A percentile compares a stretch with the other conserved stretches of the same genome.
Evolutionary conservation across 2,329 filamentous ascomycete genomes (phyloP).

Genomic region (Aspergillus flavus): DNA sequence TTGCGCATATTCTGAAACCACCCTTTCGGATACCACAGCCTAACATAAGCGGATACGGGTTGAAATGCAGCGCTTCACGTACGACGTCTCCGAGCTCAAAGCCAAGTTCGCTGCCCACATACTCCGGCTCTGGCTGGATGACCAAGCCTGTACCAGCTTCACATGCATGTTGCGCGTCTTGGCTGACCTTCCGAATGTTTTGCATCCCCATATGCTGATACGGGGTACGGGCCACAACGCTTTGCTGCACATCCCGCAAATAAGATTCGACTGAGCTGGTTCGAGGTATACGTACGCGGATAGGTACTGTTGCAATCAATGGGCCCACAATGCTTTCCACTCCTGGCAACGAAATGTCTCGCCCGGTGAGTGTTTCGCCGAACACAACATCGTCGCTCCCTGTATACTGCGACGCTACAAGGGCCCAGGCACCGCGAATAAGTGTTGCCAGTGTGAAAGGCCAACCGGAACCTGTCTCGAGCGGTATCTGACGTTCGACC

Average conservation of each 20-base stretch:
- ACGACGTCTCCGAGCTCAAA: conserved; percentile 40
- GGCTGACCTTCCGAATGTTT: conserved; percentile 48
- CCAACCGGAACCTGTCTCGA: conserved; percentile 27
- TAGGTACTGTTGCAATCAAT: conserved; percentile 52
- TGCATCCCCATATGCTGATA: conserved; percentile 56
- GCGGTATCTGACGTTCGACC: conserved; percentile 45
- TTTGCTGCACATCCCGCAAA: conserved; percentile 35
- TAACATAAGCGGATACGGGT: conserved; percentile 54
- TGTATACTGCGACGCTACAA: conserved; percentile 50
- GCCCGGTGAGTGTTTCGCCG: conserved; percentile 54
- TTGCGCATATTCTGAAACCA: conserved; percentile 49
- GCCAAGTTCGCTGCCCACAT: conserved; percentile 40
- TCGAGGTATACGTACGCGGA: conserved; percentile 44
- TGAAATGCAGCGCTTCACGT: conserved; percentile 45
- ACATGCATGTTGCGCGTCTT: conserved; percentile 42
- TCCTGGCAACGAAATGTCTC: conserved; percentile 47
- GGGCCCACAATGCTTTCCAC: conserved; percentile 54
- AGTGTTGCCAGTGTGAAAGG: conserved; percentile 50
- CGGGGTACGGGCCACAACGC: conserved; percentile 41
- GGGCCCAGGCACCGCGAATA: conserved; percentile 53
- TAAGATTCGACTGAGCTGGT: conserved; percentile 30
- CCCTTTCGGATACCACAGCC: conserved; percentile 47
- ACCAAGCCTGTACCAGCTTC: conserved; percentile 41
- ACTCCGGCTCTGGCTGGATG: conserved; percentile 44
- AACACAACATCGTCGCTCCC: conserved; percentile 52